These are phyloP conservation scores for Ogataea trehalophila DNA, from an alignment of 805 yeast species.

Conservation along the genomic window DNA sequence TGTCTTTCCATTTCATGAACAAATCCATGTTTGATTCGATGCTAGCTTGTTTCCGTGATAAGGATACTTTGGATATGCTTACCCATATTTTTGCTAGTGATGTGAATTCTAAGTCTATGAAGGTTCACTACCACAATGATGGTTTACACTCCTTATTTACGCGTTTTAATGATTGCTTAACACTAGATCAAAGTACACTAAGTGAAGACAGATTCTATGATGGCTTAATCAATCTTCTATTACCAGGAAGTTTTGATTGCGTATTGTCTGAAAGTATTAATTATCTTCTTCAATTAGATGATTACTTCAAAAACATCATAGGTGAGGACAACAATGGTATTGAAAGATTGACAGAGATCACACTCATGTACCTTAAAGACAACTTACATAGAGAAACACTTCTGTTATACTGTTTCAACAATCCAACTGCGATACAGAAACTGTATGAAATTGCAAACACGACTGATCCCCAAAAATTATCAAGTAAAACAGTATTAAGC, in stretches of 20 bases:
- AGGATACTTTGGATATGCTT: constrained; percentile 9
- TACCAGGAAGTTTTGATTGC: constrained; percentile 4
- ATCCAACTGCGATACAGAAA: constrained; percentile 17
- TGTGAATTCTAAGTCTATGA: background rate
- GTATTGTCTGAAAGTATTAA: constrained; percentile 7
- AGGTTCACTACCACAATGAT: background rate
- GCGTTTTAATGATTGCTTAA: constrained; percentile 15
- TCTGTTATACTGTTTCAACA: constrained; percentile 10
- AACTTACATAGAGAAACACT: constrained; percentile 17
- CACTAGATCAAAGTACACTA: constrained; percentile 20
- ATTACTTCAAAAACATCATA: background rate
- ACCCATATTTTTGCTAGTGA: constrained; percentile 5
- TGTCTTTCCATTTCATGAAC: constrained; percentile 20
- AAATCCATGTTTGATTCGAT: constrained; percentile 12
- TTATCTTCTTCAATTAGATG: constrained; percentile 4
- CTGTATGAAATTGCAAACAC: constrained; percentile 20
- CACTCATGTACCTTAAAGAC: constrained; percentile 5
- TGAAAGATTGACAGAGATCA: constrained; percentile 1
- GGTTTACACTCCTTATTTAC: constrained; percentile 14
- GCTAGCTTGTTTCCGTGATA: constrained; percentile 3
- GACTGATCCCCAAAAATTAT: constrained; percentile 10
- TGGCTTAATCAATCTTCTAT: constrained; percentile 4
- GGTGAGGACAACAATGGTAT: background rate
- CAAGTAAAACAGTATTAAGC: constrained; percentile 19
- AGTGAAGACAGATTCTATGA: constrained; percentile 12